phyloP scores from a whole-genome alignment of 1,139 yeast species.

The Suhomyces panamericanus region DNA sequence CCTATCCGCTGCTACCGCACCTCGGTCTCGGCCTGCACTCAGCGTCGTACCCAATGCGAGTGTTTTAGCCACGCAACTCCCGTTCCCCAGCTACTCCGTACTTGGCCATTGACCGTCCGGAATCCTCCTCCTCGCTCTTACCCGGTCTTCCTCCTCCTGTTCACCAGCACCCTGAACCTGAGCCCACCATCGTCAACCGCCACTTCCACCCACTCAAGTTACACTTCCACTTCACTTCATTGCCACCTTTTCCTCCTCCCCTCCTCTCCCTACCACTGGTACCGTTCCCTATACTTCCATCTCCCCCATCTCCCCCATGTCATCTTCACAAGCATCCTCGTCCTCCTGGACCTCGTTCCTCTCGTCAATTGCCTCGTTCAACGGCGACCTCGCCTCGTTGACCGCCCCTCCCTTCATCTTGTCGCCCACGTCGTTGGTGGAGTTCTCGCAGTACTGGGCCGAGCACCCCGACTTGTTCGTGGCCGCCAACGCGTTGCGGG shows the following conservation, averaged over 20 bases:
- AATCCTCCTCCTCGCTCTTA: not conserved
- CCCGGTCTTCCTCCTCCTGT: no score
- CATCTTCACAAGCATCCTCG: slow-evolving; percentile 27
- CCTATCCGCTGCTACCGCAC: no score
- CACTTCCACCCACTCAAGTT: no score
- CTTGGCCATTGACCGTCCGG: not conserved
- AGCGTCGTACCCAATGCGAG: not conserved
- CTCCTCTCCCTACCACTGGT: no score
- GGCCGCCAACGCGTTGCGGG: slow-evolving; percentile 53
- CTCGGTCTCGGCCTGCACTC: not conserved
- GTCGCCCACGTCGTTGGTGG: slow-evolving; percentile 84
- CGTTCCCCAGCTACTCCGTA: not conserved
- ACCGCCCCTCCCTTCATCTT: slow-evolving; percentile 99
- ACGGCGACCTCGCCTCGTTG: slow-evolving; percentile 89
- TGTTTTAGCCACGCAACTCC: not conserved
- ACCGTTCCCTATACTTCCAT: no score
- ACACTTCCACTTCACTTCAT: no score
- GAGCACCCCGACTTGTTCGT: slow-evolving; percentile 84
- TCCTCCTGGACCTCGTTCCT: slow-evolving; percentile 83
- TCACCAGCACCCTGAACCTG: no score
- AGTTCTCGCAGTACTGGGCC: slow-evolving; percentile 91
- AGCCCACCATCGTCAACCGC: no score
- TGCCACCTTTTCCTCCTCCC: no score
- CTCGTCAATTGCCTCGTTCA: slow-evolving; percentile 88
- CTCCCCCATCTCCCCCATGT: not conserved